Conservation (phyloP, 192 early-diverging fungal species). For the Chytriomyces hyalinus region DNA sequence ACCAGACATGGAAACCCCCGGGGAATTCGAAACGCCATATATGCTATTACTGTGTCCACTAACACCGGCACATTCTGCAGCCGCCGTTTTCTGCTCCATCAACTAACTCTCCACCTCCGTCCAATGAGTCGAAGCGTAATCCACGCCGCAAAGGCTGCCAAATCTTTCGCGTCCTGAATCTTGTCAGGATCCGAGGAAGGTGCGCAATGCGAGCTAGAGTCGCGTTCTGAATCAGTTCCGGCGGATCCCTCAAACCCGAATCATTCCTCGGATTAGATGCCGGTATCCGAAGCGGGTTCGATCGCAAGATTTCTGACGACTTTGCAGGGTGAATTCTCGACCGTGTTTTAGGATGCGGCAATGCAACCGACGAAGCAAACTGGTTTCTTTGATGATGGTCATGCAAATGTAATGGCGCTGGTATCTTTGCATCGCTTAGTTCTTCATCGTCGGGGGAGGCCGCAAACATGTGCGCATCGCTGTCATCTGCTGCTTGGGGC, state of each 20-base stretch:
- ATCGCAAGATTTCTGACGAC: too few species aligned
- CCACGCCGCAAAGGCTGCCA: constrained; percentile 29
- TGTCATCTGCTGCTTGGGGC: neutral
- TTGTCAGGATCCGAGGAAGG: neutral
- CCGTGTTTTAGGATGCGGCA: too few species aligned
- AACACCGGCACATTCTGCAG: neutral
- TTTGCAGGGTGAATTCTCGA: too few species aligned
- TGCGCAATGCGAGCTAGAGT: neutral
- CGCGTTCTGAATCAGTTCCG: neutral
- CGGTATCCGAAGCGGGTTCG: too few species aligned
- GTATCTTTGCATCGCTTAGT: neutral
- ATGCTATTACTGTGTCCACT: constrained; percentile 2
- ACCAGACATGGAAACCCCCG: neutral
- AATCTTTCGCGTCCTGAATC: constrained; percentile 23
- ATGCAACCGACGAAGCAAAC: too few species aligned
- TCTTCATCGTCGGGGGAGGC: constrained; percentile 1
- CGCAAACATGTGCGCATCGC: neutral
- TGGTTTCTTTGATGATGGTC: too few species aligned
- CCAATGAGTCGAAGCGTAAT: constrained; percentile 16
- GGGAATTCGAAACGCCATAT: neutral
- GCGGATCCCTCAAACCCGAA: neutral
- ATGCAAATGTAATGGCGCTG: neutral
- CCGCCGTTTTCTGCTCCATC: constrained; percentile 9
- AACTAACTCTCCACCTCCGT: constrained; percentile 17
- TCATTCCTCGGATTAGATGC: too few species aligned